Evolutionary conservation across 2,329 filamentous ascomycete species (phyloP), one percentile per base, ranked within the genome.

Genomic region (Parascedosporium putredinis): DNA sequence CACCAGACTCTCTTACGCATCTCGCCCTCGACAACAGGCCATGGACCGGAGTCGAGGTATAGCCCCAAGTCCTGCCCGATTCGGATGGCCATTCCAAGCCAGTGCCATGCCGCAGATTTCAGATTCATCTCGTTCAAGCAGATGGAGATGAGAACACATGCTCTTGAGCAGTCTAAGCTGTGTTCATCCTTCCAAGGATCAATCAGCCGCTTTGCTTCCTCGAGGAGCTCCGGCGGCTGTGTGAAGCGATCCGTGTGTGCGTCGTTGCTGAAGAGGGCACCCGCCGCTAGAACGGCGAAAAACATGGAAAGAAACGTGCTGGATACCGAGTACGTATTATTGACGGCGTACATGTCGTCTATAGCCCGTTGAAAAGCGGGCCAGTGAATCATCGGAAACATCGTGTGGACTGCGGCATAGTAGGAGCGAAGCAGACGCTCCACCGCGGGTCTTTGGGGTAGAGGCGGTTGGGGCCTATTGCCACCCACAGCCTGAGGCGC

Each of bases 1-100:
- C 93, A 98, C 91, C 91, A 98, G 2, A 93, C 79, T 50, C 90
- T 77, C 53, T 86, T 81, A 50, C 90, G 81, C 80, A 91, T 89
- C 65, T 97, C 91, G 9, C 79, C 79, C 58, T 95, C 89, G 12
- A 95, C 71, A 20, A 52, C 74, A 2, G 85, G 76, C 75, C 84
- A 88, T 1, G 82, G 75, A 0, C 83, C 84, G 1, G 79, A 78
- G 58, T 95, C 87, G 5, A 78, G 71, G 59, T 96, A 84, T 8
- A 97, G 71, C 0, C 87, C 87, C 43, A 96, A 73, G 56, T 93
- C 86, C 62, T 97, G 91, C 0, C 85, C 86, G 48, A 86, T 82
- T 46, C 86, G 77, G 20, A 95, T 81, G 0, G 89, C 85, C 31
- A 76, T 82, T 1, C 87, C 88, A 20, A 95, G 72, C 86, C 88